Conservation (phyloP, 495 filamentous ascomycete species). For the Aspergillus sparsus region DNA sequence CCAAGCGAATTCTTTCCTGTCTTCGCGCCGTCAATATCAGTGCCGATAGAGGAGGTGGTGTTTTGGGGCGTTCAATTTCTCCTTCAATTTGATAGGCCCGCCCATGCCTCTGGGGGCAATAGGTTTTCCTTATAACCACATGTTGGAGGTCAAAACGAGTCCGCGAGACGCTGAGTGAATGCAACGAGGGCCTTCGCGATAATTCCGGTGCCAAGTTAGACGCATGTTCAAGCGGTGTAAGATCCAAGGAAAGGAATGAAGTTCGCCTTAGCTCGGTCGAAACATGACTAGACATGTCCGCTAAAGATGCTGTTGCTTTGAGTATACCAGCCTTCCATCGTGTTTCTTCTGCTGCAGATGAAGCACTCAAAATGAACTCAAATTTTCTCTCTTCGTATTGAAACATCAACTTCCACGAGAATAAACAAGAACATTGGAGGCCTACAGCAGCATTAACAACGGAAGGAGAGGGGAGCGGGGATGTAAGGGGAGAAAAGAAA, state of each 20-base stretch:
- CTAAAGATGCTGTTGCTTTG: conserved; percentile 32
- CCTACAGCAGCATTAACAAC: conserved; percentile 49
- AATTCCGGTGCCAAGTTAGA: conserved; percentile 72
- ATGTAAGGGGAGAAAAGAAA: neutral
- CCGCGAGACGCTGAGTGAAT: conserved; percentile 70
- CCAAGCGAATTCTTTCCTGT: conserved; percentile 74
- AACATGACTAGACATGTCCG: conserved; percentile 27
- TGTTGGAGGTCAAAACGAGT: conserved; percentile 56
- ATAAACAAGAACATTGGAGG: conserved; percentile 78
- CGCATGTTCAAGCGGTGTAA: conserved; percentile 72
- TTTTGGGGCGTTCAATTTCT: conserved; percentile 39
- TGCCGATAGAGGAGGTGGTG: conserved; percentile 19
- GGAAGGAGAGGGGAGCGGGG: neutral
- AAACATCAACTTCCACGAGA: conserved; percentile 94
- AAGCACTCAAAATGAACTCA: conserved; percentile 87
- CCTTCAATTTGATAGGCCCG: conserved; percentile 30
- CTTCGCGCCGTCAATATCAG: conserved; percentile 60
- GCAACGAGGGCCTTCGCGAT: conserved; percentile 76
- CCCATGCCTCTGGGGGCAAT: conserved; percentile 59
- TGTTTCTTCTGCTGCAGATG: conserved; percentile 76
- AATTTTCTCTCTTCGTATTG: conserved; percentile 72
- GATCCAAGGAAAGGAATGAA: conserved; percentile 61
- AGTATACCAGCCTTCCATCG: conserved; percentile 63
- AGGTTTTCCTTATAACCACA: conserved; percentile 89
- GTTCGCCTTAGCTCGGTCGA: conserved; percentile 36